Conservation (phyloP, 768 basidiomycete species). For the Boletus tomentosulus region DNA sequence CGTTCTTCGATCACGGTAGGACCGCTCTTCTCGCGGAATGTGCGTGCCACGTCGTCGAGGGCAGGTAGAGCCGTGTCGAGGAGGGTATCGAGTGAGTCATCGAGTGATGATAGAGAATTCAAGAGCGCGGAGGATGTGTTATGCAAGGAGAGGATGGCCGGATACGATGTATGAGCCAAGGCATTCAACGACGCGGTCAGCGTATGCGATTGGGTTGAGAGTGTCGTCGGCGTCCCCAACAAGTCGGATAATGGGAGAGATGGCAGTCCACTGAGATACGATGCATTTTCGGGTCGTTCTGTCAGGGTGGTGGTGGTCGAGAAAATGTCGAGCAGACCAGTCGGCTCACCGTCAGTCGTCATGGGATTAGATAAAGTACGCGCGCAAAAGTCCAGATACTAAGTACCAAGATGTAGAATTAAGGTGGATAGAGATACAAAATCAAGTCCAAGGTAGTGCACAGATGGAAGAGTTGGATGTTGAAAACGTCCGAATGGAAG, state of each 20-base stretch:
- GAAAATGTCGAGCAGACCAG: conserved; percentile 25
- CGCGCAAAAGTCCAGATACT: not conserved
- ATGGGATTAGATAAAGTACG: conserved; percentile 9
- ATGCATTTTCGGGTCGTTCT: conserved; percentile 25
- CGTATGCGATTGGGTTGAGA: conserved; percentile 82
- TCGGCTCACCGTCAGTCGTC: conserved; percentile 21
- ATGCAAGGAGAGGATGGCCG: conserved; percentile 88
- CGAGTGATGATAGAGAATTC: conserved; percentile 68
- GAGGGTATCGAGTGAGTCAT: conserved; percentile 66
- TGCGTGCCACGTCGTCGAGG: conserved; percentile 66
- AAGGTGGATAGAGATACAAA: not conserved
- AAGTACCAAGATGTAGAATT: not conserved
- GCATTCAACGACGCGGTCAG: conserved; percentile 87
- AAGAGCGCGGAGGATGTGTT: conserved; percentile 70
- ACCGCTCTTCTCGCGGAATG: conserved; percentile 72
- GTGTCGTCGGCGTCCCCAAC: conserved; percentile 65
- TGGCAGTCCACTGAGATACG: conserved; percentile 65
- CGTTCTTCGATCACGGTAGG: conserved; percentile 65
- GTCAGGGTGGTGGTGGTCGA: conserved; percentile 12
- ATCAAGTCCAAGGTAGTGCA: not conserved
- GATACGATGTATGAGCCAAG: conserved; percentile 86
- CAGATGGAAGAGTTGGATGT: not conserved
- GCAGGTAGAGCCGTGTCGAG: conserved; percentile 66
- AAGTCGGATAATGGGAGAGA: conserved; percentile 64
- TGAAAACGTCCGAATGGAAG: not conserved